Percentiles rank a stretch among this genome's conserved stretches.
These are phyloP conservation scores for Allodekkera sacchari DNA, from an alignment of 805 yeast species.

Conservation along the genomic window DNA sequence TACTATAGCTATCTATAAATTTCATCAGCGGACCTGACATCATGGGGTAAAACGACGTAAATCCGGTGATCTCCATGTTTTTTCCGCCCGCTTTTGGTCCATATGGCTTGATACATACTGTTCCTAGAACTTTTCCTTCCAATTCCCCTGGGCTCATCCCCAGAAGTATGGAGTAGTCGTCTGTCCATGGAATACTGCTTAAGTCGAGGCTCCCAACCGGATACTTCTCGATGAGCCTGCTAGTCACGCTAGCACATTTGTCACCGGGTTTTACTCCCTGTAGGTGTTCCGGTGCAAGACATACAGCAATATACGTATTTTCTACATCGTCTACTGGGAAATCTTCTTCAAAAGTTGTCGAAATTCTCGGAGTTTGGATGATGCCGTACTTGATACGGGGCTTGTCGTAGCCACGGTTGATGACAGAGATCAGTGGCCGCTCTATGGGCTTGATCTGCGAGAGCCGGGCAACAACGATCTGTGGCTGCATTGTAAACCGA, in stretches of 20 bases:
- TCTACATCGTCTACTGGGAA: slow-evolving; percentile 18
- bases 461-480: slow-evolving; percentile 6
- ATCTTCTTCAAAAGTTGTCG: slow-evolving; percentile 18
- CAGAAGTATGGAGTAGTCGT: neutral
- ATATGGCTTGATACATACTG: slow-evolving; percentile 27
- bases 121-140: slow-evolving; percentile 22
- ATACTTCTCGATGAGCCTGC: slow-evolving; percentile 9
- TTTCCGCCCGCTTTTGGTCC: slow-evolving; percentile 3
- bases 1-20: slow-evolving; percentile 10
- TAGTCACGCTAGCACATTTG: slow-evolving; percentile 13
- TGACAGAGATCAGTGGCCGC: slow-evolving; percentile 18
- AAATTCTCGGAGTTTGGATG: slow-evolving; percentile 34
- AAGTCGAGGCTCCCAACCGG: slow-evolving; percentile 15
- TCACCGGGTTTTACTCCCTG: slow-evolving; percentile 6
- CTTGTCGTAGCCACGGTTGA: slow-evolving; percentile 45
- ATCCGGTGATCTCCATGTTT: slow-evolving; percentile 43
- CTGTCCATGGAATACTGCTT: neutral
- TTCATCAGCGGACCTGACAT: slow-evolving; percentile 19
- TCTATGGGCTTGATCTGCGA: slow-evolving; percentile 9
- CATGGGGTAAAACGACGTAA: slow-evolving; percentile 41
- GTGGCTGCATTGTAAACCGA: too few relatives aligned
- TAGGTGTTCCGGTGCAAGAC: slow-evolving; percentile 17
- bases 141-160: slow-evolving; percentile 20
- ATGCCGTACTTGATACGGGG: slow-evolving; percentile 35
- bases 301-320: slow-evolving; percentile 15